Evolutionary conservation across 2,329 filamentous ascomycete species (phyloP), one percentile per base, ranked within the genome.

Genomic region (Elsinoe arachidis): DNA sequence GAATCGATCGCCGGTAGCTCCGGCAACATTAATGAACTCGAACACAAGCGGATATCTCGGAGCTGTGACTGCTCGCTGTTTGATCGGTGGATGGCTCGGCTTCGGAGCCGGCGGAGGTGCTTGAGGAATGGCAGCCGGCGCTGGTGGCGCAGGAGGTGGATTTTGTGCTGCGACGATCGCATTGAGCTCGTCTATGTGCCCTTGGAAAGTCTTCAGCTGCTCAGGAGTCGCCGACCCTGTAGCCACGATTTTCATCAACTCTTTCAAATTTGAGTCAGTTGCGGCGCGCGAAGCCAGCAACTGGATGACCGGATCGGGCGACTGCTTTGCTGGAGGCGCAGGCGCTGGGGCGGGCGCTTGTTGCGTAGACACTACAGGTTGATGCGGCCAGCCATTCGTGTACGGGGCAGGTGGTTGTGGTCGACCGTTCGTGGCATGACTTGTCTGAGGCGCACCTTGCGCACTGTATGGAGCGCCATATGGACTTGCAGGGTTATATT

Each of bases 201-300:
- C 79, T 67, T 93, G 88, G 63, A 93, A 93, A 61, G 84, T 81
- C 47, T 83, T 82, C 11, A 93, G 73, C 67, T 93, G 87, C 12
- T 83, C 80, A 37, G 82, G 80, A 11, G 81, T 83, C 0, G 88
- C 88, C 63, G 85, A 80, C 1, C 88, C 88, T 26, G 85, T 83
- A 0, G 88, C 88, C 0, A 93, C 88, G 55, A 88, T 82, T 68
- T 89, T 89, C 88, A 93, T 93, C 0, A 93, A 75, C 35, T 86
- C 83, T 58, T 90, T 85, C 9, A 93, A 74, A 57, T 86, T 79
- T 0, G 83, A 79, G 66, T 93, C 86, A 23, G 81, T 83, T 0
- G 86, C 87, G 5, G 88, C 88, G 62, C 83, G 82, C 64, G 88
- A 85, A 0, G 88, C 88, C 23, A 93, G 74, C 61, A 87, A 83